Percentiles rank a stretch among this genome's conserved stretches.
Conservation (phyloP, 345 rosid species). For the Eucalyptus cloeziana region DNA sequence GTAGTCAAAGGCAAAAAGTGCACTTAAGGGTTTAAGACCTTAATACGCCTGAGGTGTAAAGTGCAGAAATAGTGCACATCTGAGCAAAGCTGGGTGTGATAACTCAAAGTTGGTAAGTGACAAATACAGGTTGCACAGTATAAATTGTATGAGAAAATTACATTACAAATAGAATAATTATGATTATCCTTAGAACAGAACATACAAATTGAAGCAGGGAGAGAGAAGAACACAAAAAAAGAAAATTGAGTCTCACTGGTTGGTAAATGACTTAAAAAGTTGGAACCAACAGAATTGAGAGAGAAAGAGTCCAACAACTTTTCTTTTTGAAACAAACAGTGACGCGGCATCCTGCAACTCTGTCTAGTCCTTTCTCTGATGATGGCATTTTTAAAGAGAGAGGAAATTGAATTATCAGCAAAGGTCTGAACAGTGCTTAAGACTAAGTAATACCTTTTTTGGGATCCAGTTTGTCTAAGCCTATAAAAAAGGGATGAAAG, state of each 20-base stretch:
- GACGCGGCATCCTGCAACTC: not conserved
- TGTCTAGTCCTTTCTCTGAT: not conserved
- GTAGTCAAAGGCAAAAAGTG: not conserved
- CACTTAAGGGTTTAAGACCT: not conserved
- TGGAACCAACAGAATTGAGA: not conserved
- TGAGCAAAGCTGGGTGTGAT: not conserved
- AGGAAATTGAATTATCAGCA: not conserved
- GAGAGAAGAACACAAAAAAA: not conserved
- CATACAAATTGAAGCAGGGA: not conserved
- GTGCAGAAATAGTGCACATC: not conserved
- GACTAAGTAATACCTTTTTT: not conserved
- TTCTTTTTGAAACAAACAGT: not conserved
- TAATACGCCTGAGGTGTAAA: not conserved
- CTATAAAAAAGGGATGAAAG: not conserved
- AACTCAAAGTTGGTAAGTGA: not conserved
- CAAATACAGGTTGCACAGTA: not conserved
- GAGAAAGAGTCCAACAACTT: not conserved
- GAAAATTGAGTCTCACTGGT: not conserved
- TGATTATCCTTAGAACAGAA: not conserved
- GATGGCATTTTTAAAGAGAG: not conserved
- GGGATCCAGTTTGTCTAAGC: not conserved
- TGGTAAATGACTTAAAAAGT: not conserved
- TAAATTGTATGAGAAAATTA: not conserved
- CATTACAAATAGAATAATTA: not conserved
- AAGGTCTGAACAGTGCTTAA: not conserved